Conservation (phyloP, 345 rosid genomes). For the Acer campestre region DNA sequence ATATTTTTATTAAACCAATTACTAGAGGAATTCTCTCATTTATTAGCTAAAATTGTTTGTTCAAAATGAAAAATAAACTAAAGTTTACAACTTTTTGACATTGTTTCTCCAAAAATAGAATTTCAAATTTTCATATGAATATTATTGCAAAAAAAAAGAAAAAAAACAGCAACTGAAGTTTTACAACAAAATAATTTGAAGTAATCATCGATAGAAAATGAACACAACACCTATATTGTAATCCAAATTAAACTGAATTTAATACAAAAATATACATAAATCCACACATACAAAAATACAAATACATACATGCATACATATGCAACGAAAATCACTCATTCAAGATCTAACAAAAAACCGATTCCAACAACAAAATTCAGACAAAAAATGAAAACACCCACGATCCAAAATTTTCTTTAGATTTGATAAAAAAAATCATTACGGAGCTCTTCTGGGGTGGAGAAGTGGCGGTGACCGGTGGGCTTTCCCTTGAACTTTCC, state of each 20-base stretch:
- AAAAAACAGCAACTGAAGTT: not conserved
- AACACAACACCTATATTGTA: not conserved
- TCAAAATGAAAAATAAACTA: not conserved
- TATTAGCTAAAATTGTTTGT: not conserved
- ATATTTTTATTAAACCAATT: not conserved
- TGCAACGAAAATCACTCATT: not conserved
- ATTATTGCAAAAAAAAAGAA: not conserved
- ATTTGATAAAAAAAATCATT: slow-evolving; percentile 12
- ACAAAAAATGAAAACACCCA: slow-evolving; percentile 2
- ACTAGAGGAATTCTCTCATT: not conserved
- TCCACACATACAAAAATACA: not conserved
- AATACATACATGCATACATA: not conserved
- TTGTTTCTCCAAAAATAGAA: not conserved
- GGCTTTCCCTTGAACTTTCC: slow-evolving; percentile 83
- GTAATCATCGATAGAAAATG: not conserved
- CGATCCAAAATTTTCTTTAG: not conserved
- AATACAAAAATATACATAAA: not conserved
- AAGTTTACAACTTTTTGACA: not conserved
- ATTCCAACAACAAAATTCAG: not conserved
- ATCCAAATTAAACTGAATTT: not conserved
- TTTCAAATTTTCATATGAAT: not conserved
- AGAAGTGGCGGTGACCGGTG: slow-evolving; percentile 74
- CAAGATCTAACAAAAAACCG: not conserved
- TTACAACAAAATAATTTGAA: not conserved
- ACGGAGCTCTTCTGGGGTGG: slow-evolving; percentile 70